Evolutionary conservation across 352 stramenopile species (phyloP), one percentile per base, ranked within the genome.

Genomic region (Phytophthora hibernalis): DNA sequence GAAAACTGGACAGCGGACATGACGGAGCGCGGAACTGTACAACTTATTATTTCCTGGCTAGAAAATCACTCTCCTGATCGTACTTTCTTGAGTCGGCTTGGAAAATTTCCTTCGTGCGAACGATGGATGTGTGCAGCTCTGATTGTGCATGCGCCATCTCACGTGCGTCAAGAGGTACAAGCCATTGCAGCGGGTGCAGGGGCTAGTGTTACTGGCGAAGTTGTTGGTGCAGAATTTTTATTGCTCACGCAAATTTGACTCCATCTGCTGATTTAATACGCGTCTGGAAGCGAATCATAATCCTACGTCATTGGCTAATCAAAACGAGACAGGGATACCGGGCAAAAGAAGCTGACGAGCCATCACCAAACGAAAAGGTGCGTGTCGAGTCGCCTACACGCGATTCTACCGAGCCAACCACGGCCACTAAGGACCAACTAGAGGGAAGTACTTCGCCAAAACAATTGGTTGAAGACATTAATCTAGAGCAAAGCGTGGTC

Each of bases 251-350:
- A 12, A 65, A 91, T 30, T 55, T 95, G 18, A 73, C 80, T 5
- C 89, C 87, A 7, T 96, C 89, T 0, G 79, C 92, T 45, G 89
- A 95, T 42, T 55, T 96, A 4, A 51, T 80, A 45, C 62, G 73
- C 35, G 74, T 96, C 18, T 95, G 89, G 89, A 93, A 93, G 57
- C 79, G 80, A 15, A 72, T 96, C 16, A 64, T 96, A n/a, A 82
- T 80, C 61, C 63, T 96, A 21, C 84, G 89, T 8, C 89, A 96
- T 57, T 95, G 89, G 89, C 38, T 96, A 13, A 95, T 96, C 33
- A 93, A 93, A 48, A 76, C 72, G 20, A 65, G 87, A 26, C 89
- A 96, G 62, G 87, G 89, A 55, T 95, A 93, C 60, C 81, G 85
- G 18, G 84, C 89, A 4, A 80, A 73, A 56, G 61, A 88, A 53